phyloP scores from a whole-genome alignment of 805 yeast species.

The Maudiozyma bulderi region DNA sequence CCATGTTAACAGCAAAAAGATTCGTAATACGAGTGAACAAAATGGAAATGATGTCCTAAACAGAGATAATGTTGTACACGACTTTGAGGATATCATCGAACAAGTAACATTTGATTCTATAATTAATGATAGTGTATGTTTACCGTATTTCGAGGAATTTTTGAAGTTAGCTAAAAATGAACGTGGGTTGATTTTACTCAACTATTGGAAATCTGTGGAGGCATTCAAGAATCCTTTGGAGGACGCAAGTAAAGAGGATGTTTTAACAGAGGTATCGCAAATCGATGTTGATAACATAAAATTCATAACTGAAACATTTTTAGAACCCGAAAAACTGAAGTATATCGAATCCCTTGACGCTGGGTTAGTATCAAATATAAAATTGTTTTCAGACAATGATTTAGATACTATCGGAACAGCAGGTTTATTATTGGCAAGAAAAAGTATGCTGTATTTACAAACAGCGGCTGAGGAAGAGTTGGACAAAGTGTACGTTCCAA shows the following conservation, averaged over 20 bases:
- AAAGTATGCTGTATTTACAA: conserved; percentile 52
- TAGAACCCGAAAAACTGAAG: conserved; percentile 11
- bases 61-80: conserved; percentile 7
- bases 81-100: conserved; percentile 11
- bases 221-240: conserved; percentile 63
- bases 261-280: conserved; percentile 13
- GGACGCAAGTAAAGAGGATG: conserved; percentile 28
- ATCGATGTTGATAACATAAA: conserved; percentile 24
- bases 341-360: conserved; percentile 16
- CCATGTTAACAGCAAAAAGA: neutral
- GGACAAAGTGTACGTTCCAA: conserved; percentile 45
- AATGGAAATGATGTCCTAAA: conserved; percentile 4
- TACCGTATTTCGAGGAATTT: conserved; percentile 11
- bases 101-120: conserved; percentile 15
- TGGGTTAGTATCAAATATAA: conserved; percentile 12
- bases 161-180: conserved; percentile 3
- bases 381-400: conserved; percentile 5
- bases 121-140: conserved; percentile 11
- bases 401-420: conserved; percentile 3
- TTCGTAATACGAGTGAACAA: neutral
- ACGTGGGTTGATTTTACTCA: conserved; percentile 31
- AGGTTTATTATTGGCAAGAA: conserved; percentile 39
- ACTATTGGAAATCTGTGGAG: conserved; percentile 61
- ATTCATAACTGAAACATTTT: conserved; percentile 11
- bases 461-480: conserved; percentile 40